Evolutionary conservation across 2,329 filamentous ascomycete genomes (phyloP).

Genomic region (Penicillium psychrosexuale): DNA sequence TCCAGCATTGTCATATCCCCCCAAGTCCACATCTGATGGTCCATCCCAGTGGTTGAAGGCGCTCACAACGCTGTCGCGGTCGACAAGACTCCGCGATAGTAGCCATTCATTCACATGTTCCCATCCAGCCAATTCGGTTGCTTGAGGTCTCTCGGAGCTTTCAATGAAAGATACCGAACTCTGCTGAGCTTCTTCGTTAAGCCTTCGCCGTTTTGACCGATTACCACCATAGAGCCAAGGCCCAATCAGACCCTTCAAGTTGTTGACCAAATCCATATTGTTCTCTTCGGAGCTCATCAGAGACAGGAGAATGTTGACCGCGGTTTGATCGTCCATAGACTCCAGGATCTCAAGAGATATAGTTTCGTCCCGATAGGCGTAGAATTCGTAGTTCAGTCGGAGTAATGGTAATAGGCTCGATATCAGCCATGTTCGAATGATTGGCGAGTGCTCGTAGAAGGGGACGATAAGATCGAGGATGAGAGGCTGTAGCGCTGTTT

Average conservation of each 20-base stretch:
- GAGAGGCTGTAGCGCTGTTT: conserved; percentile 57
- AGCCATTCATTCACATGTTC: conserved; percentile 60
- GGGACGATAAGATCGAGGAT: conserved; percentile 56
- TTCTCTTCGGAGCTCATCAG: conserved; percentile 37
- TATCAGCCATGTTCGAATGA: conserved; percentile 58
- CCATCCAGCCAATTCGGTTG: conserved; percentile 48
- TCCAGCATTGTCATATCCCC: conserved; percentile 49
- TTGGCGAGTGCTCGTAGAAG: conserved; percentile 54
- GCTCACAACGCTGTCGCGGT: conserved; percentile 50
- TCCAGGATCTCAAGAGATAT: conserved; percentile 54
- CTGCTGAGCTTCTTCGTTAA: conserved; percentile 34
- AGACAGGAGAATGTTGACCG: conserved; percentile 54
- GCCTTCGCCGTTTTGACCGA: conserved; percentile 53
- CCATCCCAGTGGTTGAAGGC: conserved; percentile 59
- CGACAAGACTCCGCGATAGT: conserved; percentile 50
- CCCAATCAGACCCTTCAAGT: conserved; percentile 57
- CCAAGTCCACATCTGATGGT: conserved; percentile 57
- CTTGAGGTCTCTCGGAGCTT: conserved; percentile 17
- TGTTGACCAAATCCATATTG: conserved; percentile 47
- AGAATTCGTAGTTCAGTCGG: conserved; percentile 61
- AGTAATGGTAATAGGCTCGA: conserved; percentile 58
- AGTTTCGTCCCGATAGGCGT: conserved; percentile 48
- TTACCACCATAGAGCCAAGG: conserved; percentile 62
- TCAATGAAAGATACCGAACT: conserved; percentile 30
- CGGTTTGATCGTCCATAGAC: conserved; percentile 49